Base-by-base conservation (phyloP, 768 basidiomycete species). In the Calocera viscosa region DNA sequence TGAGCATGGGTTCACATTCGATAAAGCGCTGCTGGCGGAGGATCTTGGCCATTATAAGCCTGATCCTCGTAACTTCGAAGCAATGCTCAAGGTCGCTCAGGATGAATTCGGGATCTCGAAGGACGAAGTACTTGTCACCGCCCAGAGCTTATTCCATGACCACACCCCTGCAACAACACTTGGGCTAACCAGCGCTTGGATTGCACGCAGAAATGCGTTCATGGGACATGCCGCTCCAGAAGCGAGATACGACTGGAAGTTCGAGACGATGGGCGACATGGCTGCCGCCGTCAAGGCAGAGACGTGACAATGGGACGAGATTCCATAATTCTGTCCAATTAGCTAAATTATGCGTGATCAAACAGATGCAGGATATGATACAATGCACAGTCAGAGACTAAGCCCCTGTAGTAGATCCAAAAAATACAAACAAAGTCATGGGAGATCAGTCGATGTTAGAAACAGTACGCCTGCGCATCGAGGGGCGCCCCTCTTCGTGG, bases 1-100 rank as follows among this genome's bases (percentile, higher is more conserved):
- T 64, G 34, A 67, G 65, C 30, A 75, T 68, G 76, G 77, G 63
- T 87, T 87, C 28, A 81, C 84, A 0, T 90, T 90, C 74, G 82
- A 83, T 30, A 78, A 84, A 64, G 77, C 88, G 66, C 76, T 87
- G 70, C 90, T 88, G 8, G 88, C 89, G 3, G 83, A 90, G 73
- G 87, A 88, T 69, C 81, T 83, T 2, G 82, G 83, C n/a, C 83
- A 82, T 38, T 90, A 89, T 76, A 90, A 90, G 73, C 89, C 87
- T 24, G 80, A 82, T 7, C 77, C 80, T 5, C 79, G 78, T 10
- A 84, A 84, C 65, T 84, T 86, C 73, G 72, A 78, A 64, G 76
- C 79, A 26, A 81, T 79, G 39, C 75, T 88, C 35, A 76, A 80
- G 64, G 79, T 77, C 14, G 78, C 82, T 17, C 73, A 74, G 38